Conservation (phyloP, 257 asterid genomes). For the Scutellaria barbata region DNA sequence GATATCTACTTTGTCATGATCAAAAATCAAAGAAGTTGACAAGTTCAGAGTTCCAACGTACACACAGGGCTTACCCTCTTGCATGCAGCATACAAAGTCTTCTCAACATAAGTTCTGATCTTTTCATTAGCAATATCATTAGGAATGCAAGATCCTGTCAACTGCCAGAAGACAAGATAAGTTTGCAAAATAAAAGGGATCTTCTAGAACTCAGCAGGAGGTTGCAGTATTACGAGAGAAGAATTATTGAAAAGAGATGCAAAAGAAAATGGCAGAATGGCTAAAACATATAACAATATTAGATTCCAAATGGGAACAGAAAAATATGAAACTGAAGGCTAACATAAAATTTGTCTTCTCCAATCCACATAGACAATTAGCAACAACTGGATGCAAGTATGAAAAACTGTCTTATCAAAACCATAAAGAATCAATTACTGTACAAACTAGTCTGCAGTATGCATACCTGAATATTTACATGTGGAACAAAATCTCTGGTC, state of each 20-base stretch:
- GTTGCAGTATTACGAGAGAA: constrained; percentile 26
- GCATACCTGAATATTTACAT: constrained; percentile 62
- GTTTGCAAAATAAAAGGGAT: constrained; percentile 20
- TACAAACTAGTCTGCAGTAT: constrained; percentile 32
- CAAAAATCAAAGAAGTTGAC: constrained; percentile 25
- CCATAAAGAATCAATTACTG: constrained; percentile 14
- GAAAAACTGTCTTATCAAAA: constrained; percentile 8
- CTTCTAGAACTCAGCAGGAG: constrained; percentile 28
- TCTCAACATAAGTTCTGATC: constrained; percentile 66
- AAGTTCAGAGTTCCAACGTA: constrained; percentile 17
- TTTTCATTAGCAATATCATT: constrained; percentile 55
- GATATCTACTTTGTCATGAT: constrained; percentile 36
- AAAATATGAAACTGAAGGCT: constrained; percentile 31
- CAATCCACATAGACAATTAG: constrained; percentile 16
- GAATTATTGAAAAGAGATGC: background rate
- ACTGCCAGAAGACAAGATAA: constrained; percentile 53
- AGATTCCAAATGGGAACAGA: constrained; percentile 20
- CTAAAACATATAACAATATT: constrained; percentile 11
- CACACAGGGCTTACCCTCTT: constrained; percentile 61
- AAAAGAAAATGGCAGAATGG: constrained; percentile 1
- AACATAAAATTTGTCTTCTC: background rate
- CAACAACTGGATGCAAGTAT: constrained; percentile 5
- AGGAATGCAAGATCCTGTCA: constrained; percentile 50
- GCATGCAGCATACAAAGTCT: constrained; percentile 75
- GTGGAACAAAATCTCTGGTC: constrained; percentile 49